Percentiles rank a stretch among this genome's conserved stretches.
These are phyloP conservation scores for Globisporangium radiosum DNA, from an alignment of 352 stramenopile species.

Conservation along the genomic window DNA sequence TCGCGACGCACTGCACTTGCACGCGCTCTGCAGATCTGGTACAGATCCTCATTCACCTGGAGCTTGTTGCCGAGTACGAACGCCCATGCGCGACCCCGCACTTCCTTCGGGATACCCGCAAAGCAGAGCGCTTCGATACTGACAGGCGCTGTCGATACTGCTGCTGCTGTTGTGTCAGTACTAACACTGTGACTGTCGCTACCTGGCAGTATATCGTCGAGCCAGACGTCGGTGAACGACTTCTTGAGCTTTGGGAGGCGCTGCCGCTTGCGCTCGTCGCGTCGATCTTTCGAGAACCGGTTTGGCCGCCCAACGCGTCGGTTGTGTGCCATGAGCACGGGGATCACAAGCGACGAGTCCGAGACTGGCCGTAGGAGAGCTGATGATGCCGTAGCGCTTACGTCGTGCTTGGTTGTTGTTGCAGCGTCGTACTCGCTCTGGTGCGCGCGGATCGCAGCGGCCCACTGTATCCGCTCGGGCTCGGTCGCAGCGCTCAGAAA, in stretches of 20 bases:
- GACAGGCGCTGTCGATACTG: constrained; percentile 10
- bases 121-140: constrained; percentile 69
- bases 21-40: constrained; percentile 70
- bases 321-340: constrained; percentile 18
- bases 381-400: constrained; percentile 10
- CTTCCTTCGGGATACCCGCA: constrained; percentile 75
- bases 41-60: constrained; percentile 83
- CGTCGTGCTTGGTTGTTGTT: constrained; percentile 1
- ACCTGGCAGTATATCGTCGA: constrained; percentile 28
- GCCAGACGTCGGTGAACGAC: constrained; percentile 69
- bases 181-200: too few relatives aligned
- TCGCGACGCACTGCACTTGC: constrained; percentile 70
- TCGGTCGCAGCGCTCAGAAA: constrained; percentile 77
- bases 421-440: constrained; percentile 18
- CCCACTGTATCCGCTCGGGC: constrained; percentile 61
- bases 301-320: constrained; percentile 17
- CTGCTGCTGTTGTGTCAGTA: too few relatives aligned
- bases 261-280: constrained; percentile 52
- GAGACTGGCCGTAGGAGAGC: constrained; percentile 33
- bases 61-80: constrained; percentile 78
- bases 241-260: constrained; percentile 63
- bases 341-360: constrained; percentile 20
- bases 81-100: constrained; percentile 72
- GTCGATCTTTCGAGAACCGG: constrained; percentile 51
- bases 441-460: constrained; percentile 40